Base-by-base conservation (phyloP, 2,329 filamentous ascomycete species). In the Coniochaeta prunicola region DNA sequence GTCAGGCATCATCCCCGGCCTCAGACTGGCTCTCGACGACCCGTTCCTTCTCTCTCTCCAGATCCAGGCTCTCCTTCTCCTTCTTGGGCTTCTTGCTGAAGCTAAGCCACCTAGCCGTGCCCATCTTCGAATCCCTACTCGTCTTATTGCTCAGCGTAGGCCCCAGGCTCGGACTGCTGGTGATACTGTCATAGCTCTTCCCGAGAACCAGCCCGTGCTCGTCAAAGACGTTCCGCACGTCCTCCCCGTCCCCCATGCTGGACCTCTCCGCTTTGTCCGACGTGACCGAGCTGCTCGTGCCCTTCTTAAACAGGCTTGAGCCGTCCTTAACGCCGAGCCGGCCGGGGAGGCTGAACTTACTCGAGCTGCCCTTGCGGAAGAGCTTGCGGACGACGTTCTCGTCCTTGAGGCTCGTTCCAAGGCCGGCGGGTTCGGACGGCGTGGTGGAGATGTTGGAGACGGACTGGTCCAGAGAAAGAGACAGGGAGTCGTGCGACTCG, bases 271-370 rank as follows among this genome's bases (percentile, higher is more conserved):
- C 74, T 67, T 79, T 79, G 58, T 87, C 84, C 57, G 81, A 83
- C 64, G 82, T 80, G 55, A 78, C 77, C 17, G 79, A 76, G 67
- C 82, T 85, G 54, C 82, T 78, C 6, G 80, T 75, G 3, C 80
- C 67, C 57, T 85, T 86, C 75, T 86, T 84, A 64, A 83, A 84
- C 28, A 83, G 70, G 10, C 74, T 69, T 30, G 78, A 77, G 54
- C 54, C 54, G 53, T 82, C 80, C 65, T 84, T 87, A 57, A 77
- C 76, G 68, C 76, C 61, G 69, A 81, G 66, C 59, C 82, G 70
- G 55, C 82, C 83, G 13, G 84, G 79, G 60, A 87, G 74, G 69
- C 82, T 83, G 68, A 87, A 87, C 72, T 87, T 87, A 70, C 82
- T 80, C 7, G 83, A 84, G 68, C 83, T 86, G 56, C 84, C 82